A percentile compares a stretch with the other conserved stretches of the same genome.
Conservation (phyloP, 2,329 filamentous ascomycete species). For the Paraconiothyrium sp. region DNA sequence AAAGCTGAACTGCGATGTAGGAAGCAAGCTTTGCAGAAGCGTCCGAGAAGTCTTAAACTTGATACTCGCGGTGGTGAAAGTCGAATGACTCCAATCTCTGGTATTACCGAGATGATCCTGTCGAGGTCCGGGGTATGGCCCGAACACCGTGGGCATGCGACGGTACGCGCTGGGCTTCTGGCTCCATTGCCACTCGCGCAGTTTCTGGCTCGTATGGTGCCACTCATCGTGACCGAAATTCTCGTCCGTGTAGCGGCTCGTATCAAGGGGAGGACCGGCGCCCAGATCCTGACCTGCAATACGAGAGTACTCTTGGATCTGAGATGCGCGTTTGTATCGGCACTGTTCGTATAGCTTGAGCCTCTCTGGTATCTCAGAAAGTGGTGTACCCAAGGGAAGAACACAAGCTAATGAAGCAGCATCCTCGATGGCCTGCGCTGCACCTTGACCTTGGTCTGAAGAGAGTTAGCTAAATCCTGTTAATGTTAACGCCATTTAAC, state of each 20-base stretch:
- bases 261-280: slow-evolving; percentile 42
- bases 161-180: slow-evolving; percentile 48
- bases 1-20: slow-evolving; percentile 48
- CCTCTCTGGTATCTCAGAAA: slow-evolving; percentile 62
- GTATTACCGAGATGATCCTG: slow-evolving; percentile 40
- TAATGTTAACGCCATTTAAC: slow-evolving; percentile 23
- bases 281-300: slow-evolving; percentile 60
- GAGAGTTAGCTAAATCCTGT: background rate
- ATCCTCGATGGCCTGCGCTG: slow-evolving; percentile 73
- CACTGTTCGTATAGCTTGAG: slow-evolving; percentile 68
- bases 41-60: slow-evolving; percentile 54
- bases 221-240: slow-evolving; percentile 69
- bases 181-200: slow-evolving; percentile 62
- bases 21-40: slow-evolving; percentile 53
- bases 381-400: slow-evolving; percentile 57
- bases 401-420: slow-evolving; percentile 67
- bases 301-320: slow-evolving; percentile 67
- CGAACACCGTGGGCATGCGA: slow-evolving; percentile 56
- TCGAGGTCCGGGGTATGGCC: slow-evolving; percentile 53
- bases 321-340: slow-evolving; percentile 65
- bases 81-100: slow-evolving; percentile 36
- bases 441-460: slow-evolving; percentile 68
- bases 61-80: slow-evolving; percentile 51
- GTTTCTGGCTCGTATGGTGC: slow-evolving; percentile 61
- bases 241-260: slow-evolving; percentile 56